phyloP scores from a whole-genome alignment of 2,329 filamentous ascomycete species.

The Talaromyces sp. region DNA sequence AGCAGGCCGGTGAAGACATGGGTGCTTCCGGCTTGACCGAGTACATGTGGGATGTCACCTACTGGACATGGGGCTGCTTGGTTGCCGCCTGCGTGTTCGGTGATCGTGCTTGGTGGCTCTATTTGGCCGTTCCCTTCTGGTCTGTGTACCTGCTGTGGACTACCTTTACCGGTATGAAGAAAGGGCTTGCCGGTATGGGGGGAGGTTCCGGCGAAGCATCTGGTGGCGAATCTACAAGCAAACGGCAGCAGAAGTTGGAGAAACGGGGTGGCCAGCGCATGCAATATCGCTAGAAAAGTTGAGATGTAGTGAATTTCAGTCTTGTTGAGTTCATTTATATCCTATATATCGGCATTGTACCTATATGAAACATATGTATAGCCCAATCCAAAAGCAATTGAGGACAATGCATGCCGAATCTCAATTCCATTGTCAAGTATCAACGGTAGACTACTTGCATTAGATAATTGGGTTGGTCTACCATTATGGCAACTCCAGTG shows the following conservation, averaged over 20 bases:
- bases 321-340: background rate
- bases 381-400: background rate
- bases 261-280: constrained; percentile 44
- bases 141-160: constrained; percentile 43
- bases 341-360: background rate
- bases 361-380: background rate
- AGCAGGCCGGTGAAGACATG: constrained; percentile 78
- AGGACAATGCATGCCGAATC: no score
- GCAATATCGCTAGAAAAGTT: constrained; percentile 34
- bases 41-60: constrained; percentile 96
- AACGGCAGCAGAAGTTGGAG: constrained; percentile 51
- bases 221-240: constrained; percentile 33
- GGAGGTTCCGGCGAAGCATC: constrained; percentile 22
- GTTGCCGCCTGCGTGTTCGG: constrained; percentile 70
- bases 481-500: no score
- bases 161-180: constrained; percentile 44
- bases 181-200: constrained; percentile 38
- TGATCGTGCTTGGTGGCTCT: constrained; percentile 70
- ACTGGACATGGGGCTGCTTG: constrained; percentile 83
- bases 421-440: no score
- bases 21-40: constrained; percentile 84
- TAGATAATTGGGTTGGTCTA: no score
- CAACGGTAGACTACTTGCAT: no score
- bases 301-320: background rate
- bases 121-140: constrained; percentile 46